These are phyloP conservation scores for Ogataea methanolica DNA, from an alignment of 805 yeast species.

Conservation along the genomic window DNA sequence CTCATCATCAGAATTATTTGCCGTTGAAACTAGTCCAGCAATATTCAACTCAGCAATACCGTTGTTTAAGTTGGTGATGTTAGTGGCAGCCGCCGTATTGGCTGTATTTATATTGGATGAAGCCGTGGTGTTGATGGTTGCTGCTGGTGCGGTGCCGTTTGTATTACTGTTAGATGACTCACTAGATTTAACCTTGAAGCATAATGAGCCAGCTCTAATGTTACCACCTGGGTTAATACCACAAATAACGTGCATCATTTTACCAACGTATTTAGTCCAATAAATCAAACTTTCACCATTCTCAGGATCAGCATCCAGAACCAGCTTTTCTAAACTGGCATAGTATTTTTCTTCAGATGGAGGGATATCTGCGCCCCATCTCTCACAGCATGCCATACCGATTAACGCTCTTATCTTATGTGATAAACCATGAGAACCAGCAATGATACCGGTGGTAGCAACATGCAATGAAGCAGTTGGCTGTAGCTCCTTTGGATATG, in stretches of 20 bases:
- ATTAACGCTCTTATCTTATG: constrained; percentile 67
- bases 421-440: constrained; percentile 72
- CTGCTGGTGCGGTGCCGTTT: constrained; percentile 5
- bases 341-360: constrained; percentile 46
- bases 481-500: constrained; percentile 73
- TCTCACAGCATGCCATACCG: constrained; percentile 69
- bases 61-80: not conserved
- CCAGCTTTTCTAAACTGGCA: constrained; percentile 42
- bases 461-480: constrained; percentile 69
- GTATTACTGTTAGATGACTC: constrained; percentile 1
- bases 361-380: constrained; percentile 81
- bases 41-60: constrained; percentile 13
- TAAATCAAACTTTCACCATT: constrained; percentile 46
- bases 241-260: constrained; percentile 71
- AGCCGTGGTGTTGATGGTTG: constrained; percentile 2
- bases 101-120: constrained; percentile 3
- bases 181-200: constrained; percentile 34
- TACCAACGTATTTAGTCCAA: constrained; percentile 74
- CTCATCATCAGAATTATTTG: constrained; percentile 19
- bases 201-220: constrained; percentile 55
- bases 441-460: constrained; percentile 69
- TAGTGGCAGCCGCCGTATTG: not conserved
- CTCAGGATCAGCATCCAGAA: constrained; percentile 38
- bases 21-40: constrained; percentile 5
- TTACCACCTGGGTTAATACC: constrained; percentile 82